Conservation (phyloP, 768 basidiomycete genomes). For the Leccinum rimulosum region DNA sequence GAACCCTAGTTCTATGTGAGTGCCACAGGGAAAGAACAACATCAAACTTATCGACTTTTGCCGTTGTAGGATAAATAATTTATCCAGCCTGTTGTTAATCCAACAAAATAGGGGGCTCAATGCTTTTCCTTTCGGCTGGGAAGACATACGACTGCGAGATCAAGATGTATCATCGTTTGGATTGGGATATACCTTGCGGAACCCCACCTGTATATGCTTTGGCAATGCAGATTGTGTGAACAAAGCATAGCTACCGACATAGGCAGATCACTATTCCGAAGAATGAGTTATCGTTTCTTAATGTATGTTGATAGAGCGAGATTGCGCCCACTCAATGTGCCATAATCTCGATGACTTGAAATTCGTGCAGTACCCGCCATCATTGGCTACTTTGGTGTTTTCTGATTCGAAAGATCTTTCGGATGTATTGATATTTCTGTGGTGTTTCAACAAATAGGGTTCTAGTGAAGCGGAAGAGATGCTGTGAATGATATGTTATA, state of each 20-base stretch:
- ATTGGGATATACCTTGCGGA: not conserved
- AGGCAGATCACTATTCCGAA: not conserved
- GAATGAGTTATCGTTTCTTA: slow-evolving; percentile 1
- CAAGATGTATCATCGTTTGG: not conserved
- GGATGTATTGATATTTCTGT: slow-evolving; percentile 8
- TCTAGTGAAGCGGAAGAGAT: not conserved
- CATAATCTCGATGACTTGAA: slow-evolving; percentile 1
- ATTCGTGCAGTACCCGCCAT: not conserved
- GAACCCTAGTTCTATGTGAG: slow-evolving; percentile 1
- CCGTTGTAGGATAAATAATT: slow-evolving; percentile 3
- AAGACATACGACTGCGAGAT: not conserved
- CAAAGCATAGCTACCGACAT: not conserved
- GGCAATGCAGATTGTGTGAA: not conserved
- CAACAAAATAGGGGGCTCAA: not conserved
- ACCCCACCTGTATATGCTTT: not conserved
- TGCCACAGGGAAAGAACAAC: not conserved
- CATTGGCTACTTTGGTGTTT: not conserved
- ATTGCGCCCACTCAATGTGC: slow-evolving; percentile 11
- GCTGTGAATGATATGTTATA: slow-evolving; percentile 5
- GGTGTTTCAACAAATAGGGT: not conserved
- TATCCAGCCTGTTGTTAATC: not conserved
- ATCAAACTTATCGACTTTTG: not conserved
- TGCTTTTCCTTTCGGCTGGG: not conserved
- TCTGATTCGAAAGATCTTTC: slow-evolving; percentile 3
- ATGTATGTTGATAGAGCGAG: slow-evolving; percentile 4